These are phyloP conservation scores for Tuber calosporum DNA, from an alignment of 495 filamentous ascomycete genomes.

Conservation along the genomic window DNA sequence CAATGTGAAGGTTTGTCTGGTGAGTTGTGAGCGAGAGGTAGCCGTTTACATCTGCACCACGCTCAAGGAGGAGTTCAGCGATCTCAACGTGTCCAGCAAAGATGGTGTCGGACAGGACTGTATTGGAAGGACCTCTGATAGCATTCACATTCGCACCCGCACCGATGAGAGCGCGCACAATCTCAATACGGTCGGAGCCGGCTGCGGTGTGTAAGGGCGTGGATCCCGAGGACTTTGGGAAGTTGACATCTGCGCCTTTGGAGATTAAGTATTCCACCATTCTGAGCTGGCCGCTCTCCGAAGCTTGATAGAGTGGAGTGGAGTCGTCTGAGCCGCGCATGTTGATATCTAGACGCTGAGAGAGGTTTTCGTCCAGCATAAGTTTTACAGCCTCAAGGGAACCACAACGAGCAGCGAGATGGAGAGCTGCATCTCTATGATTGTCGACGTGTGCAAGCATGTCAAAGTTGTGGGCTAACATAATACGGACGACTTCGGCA, in stretches of 20 bases:
- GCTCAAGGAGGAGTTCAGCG: background rate
- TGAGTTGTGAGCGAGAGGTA: background rate
- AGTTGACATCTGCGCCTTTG: background rate
- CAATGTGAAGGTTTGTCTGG: conserved; percentile 8
- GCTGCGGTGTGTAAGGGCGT: background rate
- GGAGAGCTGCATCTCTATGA: background rate
- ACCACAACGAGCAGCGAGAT: background rate
- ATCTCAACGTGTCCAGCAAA: background rate
- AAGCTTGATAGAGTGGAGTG: background rate
- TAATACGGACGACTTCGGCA: background rate
- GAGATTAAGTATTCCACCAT: background rate
- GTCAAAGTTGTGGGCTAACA: background rate
- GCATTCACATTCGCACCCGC: background rate
- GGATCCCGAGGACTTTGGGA: background rate
- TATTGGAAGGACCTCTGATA: background rate
- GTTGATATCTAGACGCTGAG: background rate
- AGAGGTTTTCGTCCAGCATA: background rate
- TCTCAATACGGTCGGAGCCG: background rate
- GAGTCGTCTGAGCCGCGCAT: background rate
- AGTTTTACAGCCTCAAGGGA: background rate
- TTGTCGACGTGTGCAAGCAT: background rate
- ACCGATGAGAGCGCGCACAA: background rate
- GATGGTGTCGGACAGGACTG: background rate
- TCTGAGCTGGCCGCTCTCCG: background rate
- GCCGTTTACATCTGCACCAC: background rate